Evolutionary conservation across 139 green algal species (phyloP).

Genomic region (Prasinococcaceae sp.): DNA sequence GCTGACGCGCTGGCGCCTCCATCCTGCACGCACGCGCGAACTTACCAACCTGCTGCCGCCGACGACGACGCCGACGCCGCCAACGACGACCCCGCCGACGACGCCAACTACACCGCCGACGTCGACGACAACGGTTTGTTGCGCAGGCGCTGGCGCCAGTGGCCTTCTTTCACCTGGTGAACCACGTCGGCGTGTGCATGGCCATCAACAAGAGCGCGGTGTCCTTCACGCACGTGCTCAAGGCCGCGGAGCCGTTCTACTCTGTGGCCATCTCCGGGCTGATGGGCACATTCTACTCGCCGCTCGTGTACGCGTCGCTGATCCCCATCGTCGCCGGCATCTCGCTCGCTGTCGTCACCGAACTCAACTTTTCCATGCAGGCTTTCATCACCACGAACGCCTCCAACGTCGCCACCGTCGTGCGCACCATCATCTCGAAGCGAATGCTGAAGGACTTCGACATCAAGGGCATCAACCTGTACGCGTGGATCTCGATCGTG

Average conservation of each 20-base stretch:
- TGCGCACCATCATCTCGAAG: constrained; percentile 80
- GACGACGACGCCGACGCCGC: too few species aligned
- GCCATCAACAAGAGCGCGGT: constrained; percentile 85
- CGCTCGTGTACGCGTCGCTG: constrained; percentile 56
- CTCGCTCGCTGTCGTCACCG: neutral
- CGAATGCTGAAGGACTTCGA: constrained; percentile 67
- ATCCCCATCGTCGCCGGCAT: constrained; percentile 69
- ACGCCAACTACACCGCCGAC: too few species aligned
- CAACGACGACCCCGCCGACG: too few species aligned
- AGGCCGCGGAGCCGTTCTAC: constrained; percentile 65
- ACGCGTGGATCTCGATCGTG: constrained; percentile 87
- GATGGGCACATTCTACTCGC: constrained; percentile 56
- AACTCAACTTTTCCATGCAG: constrained; percentile 82
- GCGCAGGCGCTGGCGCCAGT: neutral
- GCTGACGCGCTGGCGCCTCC: too few species aligned
- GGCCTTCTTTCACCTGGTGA: constrained; percentile 65
- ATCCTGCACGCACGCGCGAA: too few species aligned
- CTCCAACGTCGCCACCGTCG: constrained; percentile 82
- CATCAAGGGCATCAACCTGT: constrained; percentile 60
- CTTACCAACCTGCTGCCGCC: too few species aligned
- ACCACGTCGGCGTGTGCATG: constrained; percentile 85
- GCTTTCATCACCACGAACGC: constrained; percentile 80
- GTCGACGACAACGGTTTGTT: too few species aligned
- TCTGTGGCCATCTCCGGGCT: constrained; percentile 61
- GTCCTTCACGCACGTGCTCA: constrained; percentile 70